These are phyloP conservation scores for Aureobasidium sp. DNA, from an alignment of 2,329 filamentous ascomycete species.

Conservation along the genomic window DNA sequence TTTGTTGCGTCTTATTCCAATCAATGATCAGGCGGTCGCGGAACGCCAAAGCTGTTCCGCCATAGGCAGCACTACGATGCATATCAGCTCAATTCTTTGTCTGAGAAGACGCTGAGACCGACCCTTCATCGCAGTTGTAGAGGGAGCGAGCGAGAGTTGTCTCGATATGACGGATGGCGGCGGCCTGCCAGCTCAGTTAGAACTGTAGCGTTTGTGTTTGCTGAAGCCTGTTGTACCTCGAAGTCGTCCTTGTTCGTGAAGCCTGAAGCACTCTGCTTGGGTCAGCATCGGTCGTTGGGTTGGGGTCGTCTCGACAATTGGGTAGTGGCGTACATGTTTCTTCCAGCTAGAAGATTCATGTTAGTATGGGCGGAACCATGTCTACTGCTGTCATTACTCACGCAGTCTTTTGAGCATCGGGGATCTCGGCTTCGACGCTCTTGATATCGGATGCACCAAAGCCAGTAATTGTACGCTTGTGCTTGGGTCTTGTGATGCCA, in stretches of 20 bases:
- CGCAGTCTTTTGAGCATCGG: slow-evolving; percentile 76
- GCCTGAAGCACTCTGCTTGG: slow-evolving; percentile 49
- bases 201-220: slow-evolving; percentile 13
- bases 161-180: slow-evolving; percentile 89
- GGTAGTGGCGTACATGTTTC: slow-evolving; percentile 43
- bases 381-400: slow-evolving; percentile 41
- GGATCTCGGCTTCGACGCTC: slow-evolving; percentile 81
- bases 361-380: slow-evolving; percentile 14
- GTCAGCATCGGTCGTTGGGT: slow-evolving; percentile 11
- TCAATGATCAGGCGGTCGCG: slow-evolving; percentile 86
- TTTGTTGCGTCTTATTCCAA: slow-evolving; percentile 98
- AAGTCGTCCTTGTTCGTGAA: slow-evolving; percentile 80
- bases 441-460: slow-evolving; percentile 90
- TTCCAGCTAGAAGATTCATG: slow-evolving; percentile 40
- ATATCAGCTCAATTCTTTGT: slow-evolving; percentile 4
- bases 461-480: slow-evolving; percentile 93
- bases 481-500: slow-evolving; percentile 83
- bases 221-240: slow-evolving; percentile 34
- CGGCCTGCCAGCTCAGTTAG: slow-evolving; percentile 45
- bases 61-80: slow-evolving; percentile 63
- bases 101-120: slow-evolving; percentile 15
- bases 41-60: slow-evolving; percentile 83
- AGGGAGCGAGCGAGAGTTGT: slow-evolving; percentile 91
- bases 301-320: not conserved
- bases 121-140: slow-evolving; percentile 92